Conservation (phyloP, 768 basidiomycete species). For the Termitomyces sp. region DNA sequence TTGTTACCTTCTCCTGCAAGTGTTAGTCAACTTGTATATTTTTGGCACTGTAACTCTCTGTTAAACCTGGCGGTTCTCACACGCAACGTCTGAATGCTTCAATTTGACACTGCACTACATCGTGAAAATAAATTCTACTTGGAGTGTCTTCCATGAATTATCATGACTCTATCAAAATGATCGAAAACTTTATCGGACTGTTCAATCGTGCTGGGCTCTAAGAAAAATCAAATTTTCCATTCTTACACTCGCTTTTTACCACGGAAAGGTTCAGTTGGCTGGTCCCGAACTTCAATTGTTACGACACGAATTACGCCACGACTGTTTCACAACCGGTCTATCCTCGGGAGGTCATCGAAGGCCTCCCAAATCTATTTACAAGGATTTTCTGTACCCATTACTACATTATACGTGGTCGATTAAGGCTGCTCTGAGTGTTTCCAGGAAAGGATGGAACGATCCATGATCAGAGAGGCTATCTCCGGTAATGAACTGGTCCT, state of each 20-base stretch:
- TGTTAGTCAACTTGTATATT: background rate
- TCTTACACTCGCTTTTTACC: background rate
- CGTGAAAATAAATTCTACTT: background rate
- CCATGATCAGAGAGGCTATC: background rate
- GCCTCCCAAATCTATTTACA: background rate
- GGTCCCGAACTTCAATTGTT: background rate
- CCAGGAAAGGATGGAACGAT: background rate
- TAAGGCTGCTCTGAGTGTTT: background rate
- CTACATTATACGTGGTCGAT: background rate
- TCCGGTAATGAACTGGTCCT: background rate
- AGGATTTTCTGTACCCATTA: background rate
- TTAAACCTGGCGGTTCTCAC: background rate
- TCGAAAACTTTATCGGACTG: background rate
- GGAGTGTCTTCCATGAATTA: background rate
- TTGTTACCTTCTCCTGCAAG: too few relatives aligned
- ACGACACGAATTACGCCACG: background rate
- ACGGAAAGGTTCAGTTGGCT: background rate
- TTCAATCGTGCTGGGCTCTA: background rate
- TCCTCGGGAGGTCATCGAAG: too few relatives aligned
- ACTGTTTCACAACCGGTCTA: background rate
- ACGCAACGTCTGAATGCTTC: background rate
- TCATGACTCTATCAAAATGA: background rate
- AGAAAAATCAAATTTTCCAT: background rate
- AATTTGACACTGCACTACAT: background rate
- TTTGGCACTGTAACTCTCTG: background rate